Conservation (phyloP, 2,329 filamentous ascomycete genomes). For the Fusarium sp. region DNA sequence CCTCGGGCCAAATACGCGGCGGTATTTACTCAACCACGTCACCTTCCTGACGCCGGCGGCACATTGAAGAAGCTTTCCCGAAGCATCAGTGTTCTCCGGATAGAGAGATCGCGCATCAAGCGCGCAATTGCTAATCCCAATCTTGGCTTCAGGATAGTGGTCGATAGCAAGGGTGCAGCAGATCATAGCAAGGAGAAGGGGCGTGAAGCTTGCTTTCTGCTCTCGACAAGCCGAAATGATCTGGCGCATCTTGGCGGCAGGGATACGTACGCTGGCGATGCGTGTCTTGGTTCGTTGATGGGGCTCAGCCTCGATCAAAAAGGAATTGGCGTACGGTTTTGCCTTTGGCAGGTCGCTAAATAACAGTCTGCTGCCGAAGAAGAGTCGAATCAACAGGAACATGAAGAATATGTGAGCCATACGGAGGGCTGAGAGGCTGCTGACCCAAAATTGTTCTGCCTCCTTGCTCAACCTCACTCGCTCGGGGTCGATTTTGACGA, state of each 20-base stretch:
- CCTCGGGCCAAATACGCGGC: not conserved
- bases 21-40: conserved; percentile 14
- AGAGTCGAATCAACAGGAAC: conserved; percentile 8
- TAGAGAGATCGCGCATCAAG: conserved; percentile 18
- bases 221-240: conserved; percentile 35
- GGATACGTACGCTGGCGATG: conserved; percentile 17
- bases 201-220: conserved; percentile 38
- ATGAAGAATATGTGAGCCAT: conserved; percentile 14
- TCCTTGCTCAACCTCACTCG: conserved; percentile 12
- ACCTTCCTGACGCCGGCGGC: not conserved
- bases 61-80: conserved; percentile 16
- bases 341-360: conserved; percentile 9
- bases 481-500: conserved; percentile 18
- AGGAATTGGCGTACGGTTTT: conserved; percentile 5
- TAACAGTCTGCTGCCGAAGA: conserved; percentile 10
- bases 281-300: conserved; percentile 20
- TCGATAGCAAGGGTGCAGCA: conserved; percentile 31
- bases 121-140: conserved; percentile 24
- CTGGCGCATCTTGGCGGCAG: conserved; percentile 2
- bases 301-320: not conserved
- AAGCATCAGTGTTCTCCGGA: not conserved
- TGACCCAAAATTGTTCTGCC: conserved; percentile 7
- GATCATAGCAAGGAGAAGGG: conserved; percentile 30
- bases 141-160: conserved; percentile 38
- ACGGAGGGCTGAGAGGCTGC: not conserved